These are phyloP conservation scores for Collybiopsis confluens DNA, from an alignment of 768 basidiomycete genomes.

Conservation along the genomic window DNA sequence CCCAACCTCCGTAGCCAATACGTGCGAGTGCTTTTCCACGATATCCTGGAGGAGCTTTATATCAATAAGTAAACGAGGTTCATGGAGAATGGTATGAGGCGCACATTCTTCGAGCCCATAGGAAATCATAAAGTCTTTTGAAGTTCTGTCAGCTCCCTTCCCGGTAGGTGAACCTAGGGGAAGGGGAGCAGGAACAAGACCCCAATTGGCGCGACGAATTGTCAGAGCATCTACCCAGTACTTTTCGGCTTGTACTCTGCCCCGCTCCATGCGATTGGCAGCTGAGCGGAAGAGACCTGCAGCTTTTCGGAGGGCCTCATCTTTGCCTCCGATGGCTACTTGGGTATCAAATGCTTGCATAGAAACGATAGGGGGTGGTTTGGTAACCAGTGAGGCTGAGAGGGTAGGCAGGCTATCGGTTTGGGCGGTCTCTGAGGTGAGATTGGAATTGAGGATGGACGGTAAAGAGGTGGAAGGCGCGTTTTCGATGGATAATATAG, in stretches of 20 bases:
- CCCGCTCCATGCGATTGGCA: constrained; percentile 63
- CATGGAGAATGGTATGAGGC: constrained; percentile 22
- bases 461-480: constrained; percentile 23
- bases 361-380: constrained; percentile 60
- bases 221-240: constrained; percentile 84
- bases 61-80: no score
- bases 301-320: constrained; percentile 73
- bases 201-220: constrained; percentile 75
- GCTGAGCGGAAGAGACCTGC: constrained; percentile 66
- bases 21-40: constrained; percentile 69
- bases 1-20: constrained; percentile 46
- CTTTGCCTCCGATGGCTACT: constrained; percentile 72
- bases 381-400: constrained; percentile 61
- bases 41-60: constrained; percentile 57
- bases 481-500: constrained; percentile 44
- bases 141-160: constrained; percentile 75
- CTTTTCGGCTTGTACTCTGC: constrained; percentile 56
- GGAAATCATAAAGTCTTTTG: constrained; percentile 76
- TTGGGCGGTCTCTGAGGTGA: constrained; percentile 7
- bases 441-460: constrained; percentile 11
- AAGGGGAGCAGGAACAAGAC: constrained; percentile 73
- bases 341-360: constrained; percentile 72
- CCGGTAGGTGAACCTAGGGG: constrained; percentile 66
- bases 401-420: constrained; percentile 28
- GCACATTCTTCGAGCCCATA: constrained; percentile 81